A percentile compares a stretch with the other conserved stretches of the same genome.
Conservation (phyloP, 305 asterid genomes). For the Withania somnifera region DNA sequence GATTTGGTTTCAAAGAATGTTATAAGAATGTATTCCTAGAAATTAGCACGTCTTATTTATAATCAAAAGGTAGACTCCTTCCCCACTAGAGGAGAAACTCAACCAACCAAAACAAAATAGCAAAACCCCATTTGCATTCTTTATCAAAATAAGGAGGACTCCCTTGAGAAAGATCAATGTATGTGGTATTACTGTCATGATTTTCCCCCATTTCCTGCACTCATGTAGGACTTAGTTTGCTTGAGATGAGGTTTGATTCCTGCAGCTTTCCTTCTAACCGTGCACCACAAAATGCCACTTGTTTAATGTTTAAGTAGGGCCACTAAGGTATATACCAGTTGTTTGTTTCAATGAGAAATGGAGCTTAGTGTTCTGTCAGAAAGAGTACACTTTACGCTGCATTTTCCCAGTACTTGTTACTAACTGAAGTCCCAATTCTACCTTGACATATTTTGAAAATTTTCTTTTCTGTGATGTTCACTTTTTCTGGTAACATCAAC, state of each 20-base stretch:
- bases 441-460: background rate
- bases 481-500: background rate
- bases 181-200: background rate
- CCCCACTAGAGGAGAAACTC: too few relatives aligned
- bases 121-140: too few relatives aligned
- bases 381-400: background rate
- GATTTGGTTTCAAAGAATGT: background rate
- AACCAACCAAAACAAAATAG: too few relatives aligned
- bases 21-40: background rate
- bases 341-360: background rate
- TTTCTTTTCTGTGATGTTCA: background rate
- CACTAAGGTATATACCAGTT: background rate
- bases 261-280: background rate
- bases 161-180: background rate
- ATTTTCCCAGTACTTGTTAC: background rate
- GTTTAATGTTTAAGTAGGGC: background rate
- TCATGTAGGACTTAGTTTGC: background rate
- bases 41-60: background rate
- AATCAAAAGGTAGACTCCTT: background rate
- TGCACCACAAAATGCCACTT: background rate
- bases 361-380: background rate
- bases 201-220: background rate
- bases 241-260: background rate
- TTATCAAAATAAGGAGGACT: too few relatives aligned
- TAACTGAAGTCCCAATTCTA: background rate